Evolutionary conservation across 2,329 filamentous ascomycete species (phyloP).

Genomic region (Pseudogymnoascus sp.): DNA sequence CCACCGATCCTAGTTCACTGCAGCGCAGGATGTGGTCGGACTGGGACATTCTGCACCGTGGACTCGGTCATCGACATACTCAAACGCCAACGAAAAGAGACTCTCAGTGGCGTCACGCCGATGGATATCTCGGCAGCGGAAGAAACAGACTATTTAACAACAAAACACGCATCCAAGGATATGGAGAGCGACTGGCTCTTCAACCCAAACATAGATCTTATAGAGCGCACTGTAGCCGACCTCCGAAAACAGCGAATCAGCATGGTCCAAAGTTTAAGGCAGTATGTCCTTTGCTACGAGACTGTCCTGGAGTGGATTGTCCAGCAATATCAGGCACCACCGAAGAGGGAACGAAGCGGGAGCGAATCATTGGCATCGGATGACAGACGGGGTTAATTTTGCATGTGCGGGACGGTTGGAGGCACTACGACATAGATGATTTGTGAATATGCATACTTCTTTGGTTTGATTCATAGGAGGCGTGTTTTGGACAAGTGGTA

Average conservation of each 20-base stretch:
- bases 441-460: conserved; percentile 2
- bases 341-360: conserved; percentile 22
- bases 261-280: conserved; percentile 92
- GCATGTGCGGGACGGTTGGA: not conserved
- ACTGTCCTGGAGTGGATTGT: conserved; percentile 83
- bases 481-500: conserved; percentile 4
- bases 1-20: conserved; percentile 89
- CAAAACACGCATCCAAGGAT: conserved; percentile 12
- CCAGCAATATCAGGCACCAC: conserved; percentile 22
- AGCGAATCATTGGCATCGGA: conserved; percentile 19
- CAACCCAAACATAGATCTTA: conserved; percentile 67
- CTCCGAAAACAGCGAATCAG: conserved; percentile 83
- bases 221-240: conserved; percentile 83
- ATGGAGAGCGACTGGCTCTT: conserved; percentile 59
- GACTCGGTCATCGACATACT: conserved; percentile 95
- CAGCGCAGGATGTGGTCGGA: conserved; percentile 90
- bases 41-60: conserved; percentile 93
- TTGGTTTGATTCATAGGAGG: not conserved
- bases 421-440: not conserved
- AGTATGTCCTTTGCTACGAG: conserved; percentile 96
- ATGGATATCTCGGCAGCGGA: conserved; percentile 38
- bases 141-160: conserved; percentile 24
- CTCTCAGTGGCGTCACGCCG: conserved; percentile 30
- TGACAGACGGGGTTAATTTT: not conserved
- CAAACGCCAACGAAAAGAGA: conserved; percentile 64